Evolutionary conservation across 306 rosid genomes (phyloP).

Genomic region (Trichosanthes truncata): DNA sequence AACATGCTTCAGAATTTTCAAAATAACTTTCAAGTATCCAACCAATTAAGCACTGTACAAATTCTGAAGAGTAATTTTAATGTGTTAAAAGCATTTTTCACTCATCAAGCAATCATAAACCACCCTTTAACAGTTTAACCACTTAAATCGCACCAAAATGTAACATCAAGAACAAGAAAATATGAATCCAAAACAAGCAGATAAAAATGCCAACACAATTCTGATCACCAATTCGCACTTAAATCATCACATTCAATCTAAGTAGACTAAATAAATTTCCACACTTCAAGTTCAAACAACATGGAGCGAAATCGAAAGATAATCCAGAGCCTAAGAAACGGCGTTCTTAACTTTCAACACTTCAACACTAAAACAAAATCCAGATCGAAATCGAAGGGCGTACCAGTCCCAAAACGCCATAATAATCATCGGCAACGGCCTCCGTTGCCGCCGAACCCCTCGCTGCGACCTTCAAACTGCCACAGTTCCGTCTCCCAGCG

Average conservation of each 20-base stretch:
- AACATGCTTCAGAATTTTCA: no score
- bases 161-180: background rate
- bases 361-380: conserved; percentile 1
- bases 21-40: no score
- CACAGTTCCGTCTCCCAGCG: conserved; percentile 30
- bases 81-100: background rate
- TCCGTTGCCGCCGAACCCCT: conserved; percentile 30
- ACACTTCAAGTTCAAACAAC: background rate
- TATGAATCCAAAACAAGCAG: background rate
- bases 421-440: conserved; percentile 70
- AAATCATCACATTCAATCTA: background rate
- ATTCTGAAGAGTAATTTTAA: background rate
- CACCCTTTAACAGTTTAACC: background rate
- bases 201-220: background rate
- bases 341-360: background rate
- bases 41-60: background rate
- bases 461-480: conserved; percentile 54
- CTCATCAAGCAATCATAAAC: background rate
- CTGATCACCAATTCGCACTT: background rate
- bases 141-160: background rate
- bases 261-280: background rate
- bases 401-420: conserved; percentile 89
- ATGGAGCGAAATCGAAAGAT: background rate
- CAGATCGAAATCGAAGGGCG: conserved; percentile 1
- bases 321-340: background rate